Base-by-base conservation (phyloP, 1,284 basidiomycete species). In the Megacollybia platyphylla region DNA sequence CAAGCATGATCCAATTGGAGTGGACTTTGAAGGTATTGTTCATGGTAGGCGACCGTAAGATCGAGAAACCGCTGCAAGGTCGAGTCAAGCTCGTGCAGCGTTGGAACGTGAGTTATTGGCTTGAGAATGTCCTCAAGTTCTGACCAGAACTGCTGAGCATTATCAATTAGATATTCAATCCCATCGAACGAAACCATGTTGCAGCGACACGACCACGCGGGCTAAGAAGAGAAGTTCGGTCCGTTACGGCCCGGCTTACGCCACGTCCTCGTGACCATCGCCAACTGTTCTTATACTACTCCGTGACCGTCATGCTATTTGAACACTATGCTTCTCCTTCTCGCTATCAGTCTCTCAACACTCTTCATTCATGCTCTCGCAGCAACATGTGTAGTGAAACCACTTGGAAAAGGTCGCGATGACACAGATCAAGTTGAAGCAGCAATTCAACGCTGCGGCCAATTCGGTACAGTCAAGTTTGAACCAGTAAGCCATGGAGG, bases 61-160 rank as follows among this genome's bases (percentile, higher is more conserved):
- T 76, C 71, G 46, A 91, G 63, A 58, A 82, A 93, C 52, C 83
- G 75, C 49, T 76, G 65, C 38, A 96, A 58, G 0, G 87, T 76
- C 28, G 78, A 73, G 59, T 96, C 91, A 9, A 96, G 70, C 49
- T 79, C 67, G 5, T 71, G 72, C 7, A 96, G 67, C 0, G 79
- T 84, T 7, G 79, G 68, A 24, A 63, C 68, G 46, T 77, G 71
- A 34, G 70, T 70, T 1, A 82, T 76, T 8, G 90, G 61, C 36
- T 66, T 66, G 29, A 91, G 57, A n/a, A 86, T 74, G 43, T 89
- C 87, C 41, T 92, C 88, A 35, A 94, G 70, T 58, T 94, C 91
- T 91, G 82, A 77, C 86, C 87, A 89, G 56, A 89, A 89, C 56
- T 89, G 83, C 52, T 82, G 83, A 39, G 80, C 74, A 48, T 75